A percentile compares a stretch with the other conserved stretches of the same genome.
Conservation (phyloP, 805 yeast species). For the Wickerhamiella vanderwaltii region DNA sequence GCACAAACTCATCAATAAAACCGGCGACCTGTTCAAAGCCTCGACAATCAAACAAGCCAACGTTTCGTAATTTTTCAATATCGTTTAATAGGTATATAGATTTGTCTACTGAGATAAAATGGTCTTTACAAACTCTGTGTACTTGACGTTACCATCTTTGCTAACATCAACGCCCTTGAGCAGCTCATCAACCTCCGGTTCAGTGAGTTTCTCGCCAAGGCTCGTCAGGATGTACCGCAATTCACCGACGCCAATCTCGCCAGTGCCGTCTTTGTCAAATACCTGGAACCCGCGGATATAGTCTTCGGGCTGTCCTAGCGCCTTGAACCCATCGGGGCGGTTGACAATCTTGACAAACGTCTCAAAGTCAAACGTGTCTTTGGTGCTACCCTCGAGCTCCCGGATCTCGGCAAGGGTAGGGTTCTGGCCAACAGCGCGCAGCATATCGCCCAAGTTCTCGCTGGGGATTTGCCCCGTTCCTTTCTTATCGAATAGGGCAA, state of each 20-base stretch:
- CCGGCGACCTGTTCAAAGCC: conserved; percentile 68
- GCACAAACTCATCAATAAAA: conserved; percentile 60
- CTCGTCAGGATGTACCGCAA: conserved; percentile 88
- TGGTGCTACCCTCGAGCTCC: conserved; percentile 37
- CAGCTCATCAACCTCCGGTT: conserved; percentile 88
- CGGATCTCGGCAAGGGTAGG: conserved; percentile 86
- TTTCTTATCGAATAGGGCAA: conserved; percentile 90
- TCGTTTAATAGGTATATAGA: background rate
- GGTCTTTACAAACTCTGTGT: conserved; percentile 82
- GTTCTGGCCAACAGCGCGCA: conserved; percentile 96
- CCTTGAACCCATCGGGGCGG: conserved; percentile 71
- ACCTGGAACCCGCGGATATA: conserved; percentile 94
- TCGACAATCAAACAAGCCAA: conserved; percentile 60
- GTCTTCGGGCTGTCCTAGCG: conserved; percentile 81
- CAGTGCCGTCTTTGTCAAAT: conserved; percentile 90
- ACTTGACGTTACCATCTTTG: conserved; percentile 88
- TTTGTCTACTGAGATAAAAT: conserved; percentile 10
- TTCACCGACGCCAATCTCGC: conserved; percentile 95
- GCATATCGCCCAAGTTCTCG: conserved; percentile 78
- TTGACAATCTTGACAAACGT: conserved; percentile 64
- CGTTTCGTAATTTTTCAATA: conserved; percentile 31
- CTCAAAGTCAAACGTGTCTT: conserved; percentile 48
- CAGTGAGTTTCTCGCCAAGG: conserved; percentile 85
- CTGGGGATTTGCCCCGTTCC: conserved; percentile 85
- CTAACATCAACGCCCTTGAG: conserved; percentile 91